These are phyloP conservation scores for Paramyrothecium sp. DNA, from an alignment of 2,329 filamentous ascomycete species.

Conservation along the genomic window DNA sequence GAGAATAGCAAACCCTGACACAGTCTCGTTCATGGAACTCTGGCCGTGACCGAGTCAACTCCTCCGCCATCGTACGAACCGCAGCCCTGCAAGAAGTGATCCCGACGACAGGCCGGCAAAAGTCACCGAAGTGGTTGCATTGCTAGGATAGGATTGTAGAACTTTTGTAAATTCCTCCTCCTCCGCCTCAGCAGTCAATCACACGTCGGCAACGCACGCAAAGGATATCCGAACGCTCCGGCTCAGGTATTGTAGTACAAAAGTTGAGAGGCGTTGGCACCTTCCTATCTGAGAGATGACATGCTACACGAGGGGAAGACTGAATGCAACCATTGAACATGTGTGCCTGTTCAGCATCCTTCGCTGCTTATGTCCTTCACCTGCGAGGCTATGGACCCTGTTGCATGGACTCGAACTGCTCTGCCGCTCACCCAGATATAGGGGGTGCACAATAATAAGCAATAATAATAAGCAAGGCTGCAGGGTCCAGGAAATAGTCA, in stretches of 20 bases:
- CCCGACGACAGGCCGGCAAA: not conserved
- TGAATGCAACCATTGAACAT: no score
- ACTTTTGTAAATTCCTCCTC: no score
- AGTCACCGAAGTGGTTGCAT: not conserved
- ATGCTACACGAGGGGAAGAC: no score
- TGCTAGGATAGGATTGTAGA: no score
- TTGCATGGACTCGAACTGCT: no score
- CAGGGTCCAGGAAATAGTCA: not conserved
- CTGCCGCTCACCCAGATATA: no score
- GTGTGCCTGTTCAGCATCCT: not conserved
- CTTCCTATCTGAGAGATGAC: not conserved
- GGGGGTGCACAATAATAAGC: no score
- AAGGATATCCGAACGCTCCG: not conserved
- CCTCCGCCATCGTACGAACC: not conserved
- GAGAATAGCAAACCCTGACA: no score
- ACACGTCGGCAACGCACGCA: no score
- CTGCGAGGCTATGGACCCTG: no score
- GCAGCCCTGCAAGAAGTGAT: not conserved
- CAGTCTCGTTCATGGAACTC: not conserved
- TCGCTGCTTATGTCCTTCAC: not conserved
- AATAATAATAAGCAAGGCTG: not conserved
- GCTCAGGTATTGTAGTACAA: not conserved
- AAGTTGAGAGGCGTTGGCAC: not conserved
- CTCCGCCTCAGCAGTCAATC: no score
- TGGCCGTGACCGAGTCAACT: not conserved